These are phyloP conservation scores for Vigna unguiculata DNA, from an alignment of 306 rosid genomes.

Conservation along the genomic window DNA sequence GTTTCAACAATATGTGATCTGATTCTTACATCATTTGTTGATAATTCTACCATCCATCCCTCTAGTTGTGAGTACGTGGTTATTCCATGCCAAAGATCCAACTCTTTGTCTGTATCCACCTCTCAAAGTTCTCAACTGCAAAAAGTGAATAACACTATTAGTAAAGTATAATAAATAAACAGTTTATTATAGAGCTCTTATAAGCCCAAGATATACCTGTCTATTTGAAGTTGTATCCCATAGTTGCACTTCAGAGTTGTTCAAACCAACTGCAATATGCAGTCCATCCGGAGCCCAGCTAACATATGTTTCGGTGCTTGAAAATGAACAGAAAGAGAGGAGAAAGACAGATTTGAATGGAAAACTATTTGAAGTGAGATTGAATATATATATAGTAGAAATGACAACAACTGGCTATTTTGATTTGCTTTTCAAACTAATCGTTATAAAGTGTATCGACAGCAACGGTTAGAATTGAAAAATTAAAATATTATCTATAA, in stretches of 20 bases:
- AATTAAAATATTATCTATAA: too few species aligned
- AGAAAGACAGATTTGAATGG: too few species aligned
- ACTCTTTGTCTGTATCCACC: conserved; percentile 81
- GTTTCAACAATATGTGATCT: conserved; percentile 79
- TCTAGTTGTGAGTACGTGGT: conserved; percentile 81
- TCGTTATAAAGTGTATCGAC: conserved; percentile 29
- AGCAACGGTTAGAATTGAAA: not conserved
- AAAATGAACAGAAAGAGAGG: not conserved
- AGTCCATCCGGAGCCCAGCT: conserved; percentile 91
- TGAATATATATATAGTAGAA: conserved; percentile 11
- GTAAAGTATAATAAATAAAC: not conserved
- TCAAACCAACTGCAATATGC: conserved; percentile 80
- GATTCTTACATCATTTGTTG: conserved; percentile 79
- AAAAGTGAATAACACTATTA: conserved; percentile 6
- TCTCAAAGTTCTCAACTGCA: conserved; percentile 76
- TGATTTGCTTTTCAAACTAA: not conserved
- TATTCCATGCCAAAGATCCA: conserved; percentile 88
- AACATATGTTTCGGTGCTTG: conserved; percentile 51
- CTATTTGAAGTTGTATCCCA: conserved; percentile 74
- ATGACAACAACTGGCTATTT: conserved; percentile 31
- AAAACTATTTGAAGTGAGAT: not conserved
- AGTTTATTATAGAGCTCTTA: too few species aligned
- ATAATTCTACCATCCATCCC: conserved; percentile 82
- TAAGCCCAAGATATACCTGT: conserved; percentile 56
- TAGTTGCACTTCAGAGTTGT: conserved; percentile 78